phyloP scores from a whole-genome alignment of 345 rosid genomes.

The Salix suchowensis region DNA sequence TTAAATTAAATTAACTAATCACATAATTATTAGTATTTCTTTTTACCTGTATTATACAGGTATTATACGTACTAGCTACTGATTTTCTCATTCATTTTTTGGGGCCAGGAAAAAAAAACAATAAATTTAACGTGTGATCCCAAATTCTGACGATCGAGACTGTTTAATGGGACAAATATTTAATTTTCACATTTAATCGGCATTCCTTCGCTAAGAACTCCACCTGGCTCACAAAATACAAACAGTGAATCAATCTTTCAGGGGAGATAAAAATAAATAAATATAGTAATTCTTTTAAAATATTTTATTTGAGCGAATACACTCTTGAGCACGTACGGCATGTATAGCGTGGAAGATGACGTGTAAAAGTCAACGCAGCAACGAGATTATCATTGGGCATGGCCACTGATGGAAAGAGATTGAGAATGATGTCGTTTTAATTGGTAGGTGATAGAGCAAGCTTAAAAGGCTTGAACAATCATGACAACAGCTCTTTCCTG shows the following conservation, averaged over 20 bases:
- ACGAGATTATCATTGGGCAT: not conserved
- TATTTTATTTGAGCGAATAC: too few species aligned
- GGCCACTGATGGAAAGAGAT: slow-evolving; percentile 10
- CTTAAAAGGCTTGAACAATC: slow-evolving; percentile 1
- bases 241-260: too few species aligned
- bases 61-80: not conserved
- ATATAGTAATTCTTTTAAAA: too few species aligned
- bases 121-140: not conserved
- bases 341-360: not conserved
- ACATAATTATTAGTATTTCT: not conserved
- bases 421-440: slow-evolving; percentile 28
- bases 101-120: not conserved
- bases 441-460: slow-evolving; percentile 9
- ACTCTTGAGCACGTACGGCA: too few species aligned
- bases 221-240: not conserved
- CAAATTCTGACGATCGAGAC: not conserved
- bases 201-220: not conserved
- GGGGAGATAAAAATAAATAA: too few species aligned
- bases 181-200: slow-evolving; percentile 3
- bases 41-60: not conserved
- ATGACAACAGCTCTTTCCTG: slow-evolving; percentile 3
- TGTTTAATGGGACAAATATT: not conserved
- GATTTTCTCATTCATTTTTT: not conserved
- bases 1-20: not conserved
- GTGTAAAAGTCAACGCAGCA: not conserved